phyloP scores from a whole-genome alignment of 192 early-diverging fungal genomes.

The Umbelopsis ramanniana region DNA sequence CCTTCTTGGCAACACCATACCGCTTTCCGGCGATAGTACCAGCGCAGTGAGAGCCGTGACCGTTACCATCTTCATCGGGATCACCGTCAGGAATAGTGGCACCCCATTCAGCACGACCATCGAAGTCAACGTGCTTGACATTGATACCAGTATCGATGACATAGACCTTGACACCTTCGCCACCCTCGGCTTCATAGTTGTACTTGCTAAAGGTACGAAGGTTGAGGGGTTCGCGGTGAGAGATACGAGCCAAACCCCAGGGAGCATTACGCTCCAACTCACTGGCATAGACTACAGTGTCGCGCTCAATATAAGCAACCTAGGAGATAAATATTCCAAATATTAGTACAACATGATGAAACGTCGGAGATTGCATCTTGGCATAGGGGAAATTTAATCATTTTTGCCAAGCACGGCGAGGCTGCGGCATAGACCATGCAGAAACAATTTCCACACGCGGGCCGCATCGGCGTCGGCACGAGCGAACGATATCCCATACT shows the following conservation, averaged over 20 bases:
- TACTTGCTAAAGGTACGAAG: slow-evolving; percentile 72
- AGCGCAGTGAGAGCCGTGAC: slow-evolving; percentile 89
- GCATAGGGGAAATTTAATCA: background rate
- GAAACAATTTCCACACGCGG: background rate
- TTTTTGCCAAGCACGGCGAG: slow-evolving; percentile 1
- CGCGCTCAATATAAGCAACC: slow-evolving; percentile 83
- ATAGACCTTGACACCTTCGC: slow-evolving; percentile 88
- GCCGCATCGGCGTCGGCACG: background rate
- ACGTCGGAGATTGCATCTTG: slow-evolving; percentile 13
- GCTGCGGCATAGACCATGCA: background rate
- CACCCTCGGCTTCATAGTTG: slow-evolving; percentile 68
- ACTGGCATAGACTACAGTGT: slow-evolving; percentile 74
- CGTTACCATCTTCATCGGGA: slow-evolving; percentile 67
- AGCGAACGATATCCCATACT: background rate
- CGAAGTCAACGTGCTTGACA: slow-evolving; percentile 85
- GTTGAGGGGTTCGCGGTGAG: slow-evolving; percentile 69
- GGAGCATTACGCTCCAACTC: slow-evolving; percentile 75
- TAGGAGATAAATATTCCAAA: slow-evolving; percentile 32
- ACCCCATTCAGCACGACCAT: slow-evolving; percentile 87
- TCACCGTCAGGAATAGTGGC: slow-evolving; percentile 74
- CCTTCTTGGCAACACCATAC: slow-evolving; percentile 91
- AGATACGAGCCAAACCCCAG: slow-evolving; percentile 87
- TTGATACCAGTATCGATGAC: slow-evolving; percentile 96
- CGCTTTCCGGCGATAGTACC: slow-evolving; percentile 85
- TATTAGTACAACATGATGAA: background rate